Conservation (phyloP, 1,284 basidiomycete species). For the Anthracocystis panici-leucophaei region DNA sequence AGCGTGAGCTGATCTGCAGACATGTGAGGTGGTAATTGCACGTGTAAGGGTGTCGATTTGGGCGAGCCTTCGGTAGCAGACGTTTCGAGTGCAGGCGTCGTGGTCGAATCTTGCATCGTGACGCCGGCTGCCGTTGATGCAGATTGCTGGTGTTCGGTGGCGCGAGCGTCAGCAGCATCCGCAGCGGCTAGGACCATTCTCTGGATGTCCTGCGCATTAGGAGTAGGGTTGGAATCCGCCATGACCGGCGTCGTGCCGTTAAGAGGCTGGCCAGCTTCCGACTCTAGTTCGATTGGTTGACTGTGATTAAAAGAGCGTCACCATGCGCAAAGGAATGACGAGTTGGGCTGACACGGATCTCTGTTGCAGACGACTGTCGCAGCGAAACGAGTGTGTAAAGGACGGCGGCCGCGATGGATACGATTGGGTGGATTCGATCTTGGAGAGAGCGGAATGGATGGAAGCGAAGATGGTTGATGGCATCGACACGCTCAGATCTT, state of each 20-base stretch:
- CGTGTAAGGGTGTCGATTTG: conserved; percentile 11
- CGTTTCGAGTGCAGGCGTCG: not conserved
- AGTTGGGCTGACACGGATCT: not conserved
- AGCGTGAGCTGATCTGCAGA: conserved; percentile 29
- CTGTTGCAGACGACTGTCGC: not conserved
- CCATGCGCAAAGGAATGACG: conserved; percentile 12
- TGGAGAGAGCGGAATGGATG: conserved; percentile 13
- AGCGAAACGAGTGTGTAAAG: conserved; percentile 11
- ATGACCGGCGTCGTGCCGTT: conserved; percentile 30
- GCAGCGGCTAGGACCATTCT: conserved; percentile 27
- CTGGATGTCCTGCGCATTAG: conserved; percentile 47
- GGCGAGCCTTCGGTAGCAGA: not conserved
- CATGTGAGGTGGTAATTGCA: conserved; percentile 31
- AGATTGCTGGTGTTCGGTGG: conserved; percentile 9
- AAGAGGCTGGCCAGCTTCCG: conserved; percentile 16
- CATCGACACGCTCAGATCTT: conserved; percentile 22
- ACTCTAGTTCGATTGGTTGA: not conserved
- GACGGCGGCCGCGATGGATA: not conserved
- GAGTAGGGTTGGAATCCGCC: conserved; percentile 39
- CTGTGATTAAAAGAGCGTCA: conserved; percentile 3
- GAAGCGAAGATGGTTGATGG: conserved; percentile 11
- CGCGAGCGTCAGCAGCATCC: conserved; percentile 28
- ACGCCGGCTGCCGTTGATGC: conserved; percentile 15
- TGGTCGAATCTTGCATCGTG: conserved; percentile 23
- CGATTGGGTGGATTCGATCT: not conserved